Conservation (phyloP, 768 basidiomycete species). For the Lactarius pseudohatsudake region DNA sequence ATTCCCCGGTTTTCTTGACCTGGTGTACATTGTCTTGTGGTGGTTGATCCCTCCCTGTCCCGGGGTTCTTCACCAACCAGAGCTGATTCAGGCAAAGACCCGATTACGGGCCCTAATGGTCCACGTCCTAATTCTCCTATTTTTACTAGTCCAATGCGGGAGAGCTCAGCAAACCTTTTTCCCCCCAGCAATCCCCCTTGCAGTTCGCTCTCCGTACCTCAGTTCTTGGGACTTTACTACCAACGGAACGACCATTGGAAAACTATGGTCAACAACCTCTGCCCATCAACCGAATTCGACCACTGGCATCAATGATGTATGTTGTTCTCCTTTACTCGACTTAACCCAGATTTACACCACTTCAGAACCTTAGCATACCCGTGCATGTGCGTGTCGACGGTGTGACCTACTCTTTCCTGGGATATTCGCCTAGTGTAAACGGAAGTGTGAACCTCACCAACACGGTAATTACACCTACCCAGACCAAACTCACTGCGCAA, state of each 20-base stretch:
- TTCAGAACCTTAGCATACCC: constrained; percentile 21
- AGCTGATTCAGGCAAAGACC: background rate
- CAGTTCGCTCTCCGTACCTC: constrained; percentile 34
- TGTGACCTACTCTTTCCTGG: constrained; percentile 29
- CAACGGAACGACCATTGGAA: constrained; percentile 4
- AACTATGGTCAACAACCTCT: constrained; percentile 30
- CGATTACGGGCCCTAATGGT: background rate
- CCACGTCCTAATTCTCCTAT: background rate
- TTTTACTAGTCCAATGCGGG: background rate
- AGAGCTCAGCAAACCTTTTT: constrained; percentile 24
- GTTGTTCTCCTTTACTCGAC: background rate
- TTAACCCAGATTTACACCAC: background rate
- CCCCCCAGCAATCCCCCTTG: constrained; percentile 33
- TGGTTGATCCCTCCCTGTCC: background rate
- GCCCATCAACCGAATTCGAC: background rate
- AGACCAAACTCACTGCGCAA: constrained; percentile 35
- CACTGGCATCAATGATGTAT: background rate
- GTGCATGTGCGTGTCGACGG: constrained; percentile 21
- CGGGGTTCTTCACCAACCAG: background rate
- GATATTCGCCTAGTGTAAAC: constrained; percentile 10
- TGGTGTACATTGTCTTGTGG: background rate
- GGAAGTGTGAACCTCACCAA: constrained; percentile 28
- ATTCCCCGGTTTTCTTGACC: background rate
- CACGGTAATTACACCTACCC: constrained; percentile 39
- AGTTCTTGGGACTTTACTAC: constrained; percentile 29